These are phyloP conservation scores for Abrus pulchellus DNA, from an alignment of 306 rosid species.

Conservation along the genomic window DNA sequence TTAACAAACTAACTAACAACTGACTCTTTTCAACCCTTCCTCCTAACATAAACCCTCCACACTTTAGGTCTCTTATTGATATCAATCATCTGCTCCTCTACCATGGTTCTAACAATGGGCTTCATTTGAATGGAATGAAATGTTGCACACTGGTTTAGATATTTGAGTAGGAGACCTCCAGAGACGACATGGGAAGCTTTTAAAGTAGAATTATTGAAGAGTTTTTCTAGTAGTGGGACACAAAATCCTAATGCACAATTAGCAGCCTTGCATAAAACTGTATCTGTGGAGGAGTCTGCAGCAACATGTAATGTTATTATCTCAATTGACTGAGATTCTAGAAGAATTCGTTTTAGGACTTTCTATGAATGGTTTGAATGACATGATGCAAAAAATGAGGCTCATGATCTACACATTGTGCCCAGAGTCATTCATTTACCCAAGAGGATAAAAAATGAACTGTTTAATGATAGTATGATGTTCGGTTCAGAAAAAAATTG, in stretches of 20 bases:
- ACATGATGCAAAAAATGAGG: not conserved
- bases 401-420: not conserved
- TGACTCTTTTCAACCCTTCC: no score
- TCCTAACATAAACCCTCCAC: no score
- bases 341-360: not conserved
- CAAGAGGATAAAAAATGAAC: not conserved
- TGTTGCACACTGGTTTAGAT: no score
- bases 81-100: no score
- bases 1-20: no score
- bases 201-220: not conserved
- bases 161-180: no score
- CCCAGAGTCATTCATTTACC: not conserved
- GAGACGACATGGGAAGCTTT: not conserved
- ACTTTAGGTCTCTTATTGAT: no score
- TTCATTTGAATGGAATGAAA: no score
- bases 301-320: not conserved
- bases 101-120: no score
- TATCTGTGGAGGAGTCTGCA: not conserved
- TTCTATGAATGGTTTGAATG: not conserved
- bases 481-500: not conserved
- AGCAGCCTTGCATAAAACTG: no score
- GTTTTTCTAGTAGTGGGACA: slow-evolving; percentile 8
- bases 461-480: not conserved
- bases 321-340: not conserved
- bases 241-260: not conserved